These are phyloP conservation scores for Xylaria bambusicola DNA, from an alignment of 495 filamentous ascomycete genomes.

Conservation along the genomic window DNA sequence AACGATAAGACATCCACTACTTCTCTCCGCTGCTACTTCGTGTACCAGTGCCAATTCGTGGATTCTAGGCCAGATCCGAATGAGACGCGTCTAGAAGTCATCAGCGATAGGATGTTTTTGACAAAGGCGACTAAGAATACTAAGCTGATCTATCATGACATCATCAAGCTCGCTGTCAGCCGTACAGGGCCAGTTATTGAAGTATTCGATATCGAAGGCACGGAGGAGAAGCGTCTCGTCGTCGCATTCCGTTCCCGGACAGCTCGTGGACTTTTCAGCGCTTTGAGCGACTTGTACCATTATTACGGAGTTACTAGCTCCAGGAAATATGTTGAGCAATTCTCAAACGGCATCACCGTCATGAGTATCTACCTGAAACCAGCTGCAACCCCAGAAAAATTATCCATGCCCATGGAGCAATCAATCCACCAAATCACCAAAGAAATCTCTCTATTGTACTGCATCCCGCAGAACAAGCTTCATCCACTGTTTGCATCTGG, in stretches of 20 bases:
- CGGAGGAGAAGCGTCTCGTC: constrained; percentile 87
- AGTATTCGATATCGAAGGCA: constrained; percentile 91
- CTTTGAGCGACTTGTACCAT: constrained; percentile 94
- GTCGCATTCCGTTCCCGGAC: constrained; percentile 92
- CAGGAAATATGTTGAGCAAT: constrained; percentile 97
- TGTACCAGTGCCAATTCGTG: constrained; percentile 92
- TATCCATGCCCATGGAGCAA: constrained; percentile 69
- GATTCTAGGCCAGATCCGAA: constrained; percentile 66
- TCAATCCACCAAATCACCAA: constrained; percentile 99
- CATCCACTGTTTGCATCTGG: constrained; percentile 87
- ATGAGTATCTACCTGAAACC: constrained; percentile 93
- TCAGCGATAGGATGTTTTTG: constrained; percentile 91
- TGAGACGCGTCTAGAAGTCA: constrained; percentile 87
- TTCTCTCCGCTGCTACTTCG: constrained; percentile 94
- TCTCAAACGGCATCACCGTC: constrained; percentile 96
- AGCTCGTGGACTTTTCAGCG: constrained; percentile 91
- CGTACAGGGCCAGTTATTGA: constrained; percentile 94
- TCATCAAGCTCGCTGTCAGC: constrained; percentile 79
- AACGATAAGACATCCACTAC: constrained; percentile 59
- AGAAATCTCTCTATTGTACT: constrained; percentile 95
- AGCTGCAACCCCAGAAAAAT: constrained; percentile 52
- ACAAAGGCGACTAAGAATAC: constrained; percentile 96
- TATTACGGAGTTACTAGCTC: constrained; percentile 97
- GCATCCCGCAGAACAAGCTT: constrained; percentile 95
- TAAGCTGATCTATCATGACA: constrained; percentile 88